phyloP scores from a whole-genome alignment of 2,329 filamentous ascomycete genomes.

The Trichoderma sp. region DNA sequence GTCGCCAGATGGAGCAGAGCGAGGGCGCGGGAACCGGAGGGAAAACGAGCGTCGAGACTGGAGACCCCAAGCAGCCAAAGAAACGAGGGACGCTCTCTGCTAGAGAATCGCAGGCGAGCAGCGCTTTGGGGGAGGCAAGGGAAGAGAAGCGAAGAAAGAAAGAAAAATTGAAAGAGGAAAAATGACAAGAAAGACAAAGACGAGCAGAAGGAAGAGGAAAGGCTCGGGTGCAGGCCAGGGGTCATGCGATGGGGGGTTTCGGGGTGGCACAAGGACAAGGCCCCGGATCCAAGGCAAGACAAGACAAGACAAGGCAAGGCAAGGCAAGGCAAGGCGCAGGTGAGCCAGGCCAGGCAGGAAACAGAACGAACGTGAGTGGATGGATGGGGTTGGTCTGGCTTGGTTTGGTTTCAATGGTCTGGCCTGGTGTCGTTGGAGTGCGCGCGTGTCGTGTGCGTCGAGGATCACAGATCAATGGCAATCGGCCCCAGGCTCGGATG shows the following conservation, averaged over 20 bases:
- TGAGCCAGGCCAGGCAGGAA: slow-evolving; percentile 5
- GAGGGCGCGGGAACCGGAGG: slow-evolving; percentile 3
- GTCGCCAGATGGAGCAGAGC: slow-evolving; percentile 24
- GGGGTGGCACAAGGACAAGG: slow-evolving; percentile 5
- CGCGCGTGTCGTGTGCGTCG: slow-evolving; percentile 20
- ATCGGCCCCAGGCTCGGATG: slow-evolving; percentile 27
- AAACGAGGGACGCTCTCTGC: slow-evolving; percentile 29
- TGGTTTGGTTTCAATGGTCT: neutral
- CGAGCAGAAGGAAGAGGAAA: slow-evolving; percentile 14
- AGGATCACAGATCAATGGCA: slow-evolving; percentile 27
- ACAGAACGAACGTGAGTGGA: slow-evolving; percentile 28
- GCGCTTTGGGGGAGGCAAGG: slow-evolving; percentile 6
- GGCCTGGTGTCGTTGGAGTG: slow-evolving; percentile 26
- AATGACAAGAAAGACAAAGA: slow-evolving; percentile 3
- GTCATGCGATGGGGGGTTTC: slow-evolving; percentile 20
- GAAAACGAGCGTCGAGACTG: slow-evolving; percentile 30
- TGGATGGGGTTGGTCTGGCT: slow-evolving; percentile 25
- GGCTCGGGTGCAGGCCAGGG: slow-evolving; percentile 22
- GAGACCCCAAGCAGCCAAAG: neutral
- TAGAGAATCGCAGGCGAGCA: slow-evolving; percentile 22
- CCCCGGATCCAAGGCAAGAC: too few relatives aligned
- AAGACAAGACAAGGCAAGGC: too few relatives aligned
- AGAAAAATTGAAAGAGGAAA: neutral
- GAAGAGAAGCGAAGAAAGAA: neutral
- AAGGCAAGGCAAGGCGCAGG: neutral